phyloP scores from a whole-genome alignment of 2,329 filamentous ascomycete species.

The Alternaria sp. region DNA sequence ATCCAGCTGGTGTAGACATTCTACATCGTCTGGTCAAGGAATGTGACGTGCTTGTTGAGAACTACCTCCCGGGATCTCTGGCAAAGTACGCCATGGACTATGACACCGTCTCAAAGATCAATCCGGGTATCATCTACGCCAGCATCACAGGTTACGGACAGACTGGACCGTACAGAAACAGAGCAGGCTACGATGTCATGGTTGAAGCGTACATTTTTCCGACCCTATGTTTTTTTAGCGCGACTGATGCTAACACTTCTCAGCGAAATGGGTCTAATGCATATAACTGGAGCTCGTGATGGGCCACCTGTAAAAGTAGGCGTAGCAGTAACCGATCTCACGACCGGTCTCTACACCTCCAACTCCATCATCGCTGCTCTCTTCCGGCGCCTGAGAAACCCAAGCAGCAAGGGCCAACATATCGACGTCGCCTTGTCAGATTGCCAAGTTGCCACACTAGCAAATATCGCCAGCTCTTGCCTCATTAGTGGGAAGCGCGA shows the following conservation, averaged over 20 bases:
- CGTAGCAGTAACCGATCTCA: slow-evolving; percentile 94
- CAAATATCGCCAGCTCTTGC: slow-evolving; percentile 94
- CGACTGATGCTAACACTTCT: slow-evolving; percentile 19
- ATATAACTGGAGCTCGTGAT: slow-evolving; percentile 90
- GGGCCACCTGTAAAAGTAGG: slow-evolving; percentile 96
- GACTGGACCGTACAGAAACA: slow-evolving; percentile 84
- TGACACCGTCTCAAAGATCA: slow-evolving; percentile 78
- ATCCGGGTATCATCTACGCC: slow-evolving; percentile 88
- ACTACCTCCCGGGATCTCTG: slow-evolving; percentile 89
- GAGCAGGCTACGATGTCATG: slow-evolving; percentile 99
- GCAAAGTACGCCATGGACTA: slow-evolving; percentile 94
- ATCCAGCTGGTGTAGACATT: slow-evolving; percentile 82
- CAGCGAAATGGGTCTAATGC: slow-evolving; percentile 93
- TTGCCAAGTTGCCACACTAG: slow-evolving; percentile 90
- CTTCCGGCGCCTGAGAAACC: slow-evolving; percentile 73
- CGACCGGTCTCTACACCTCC: slow-evolving; percentile 91
- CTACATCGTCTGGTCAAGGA: slow-evolving; percentile 83
- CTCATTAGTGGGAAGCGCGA: slow-evolving; percentile 89
- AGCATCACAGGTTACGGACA: slow-evolving; percentile 98
- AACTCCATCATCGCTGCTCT: slow-evolving; percentile 96
- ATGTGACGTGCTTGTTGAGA: slow-evolving; percentile 94
- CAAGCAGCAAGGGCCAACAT: slow-evolving; percentile 79
- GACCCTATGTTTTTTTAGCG: background rate
- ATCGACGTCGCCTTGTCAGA: slow-evolving; percentile 92
- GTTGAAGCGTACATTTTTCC: slow-evolving; percentile 75